phyloP scores from a whole-genome alignment of 345 rosid genomes.

The Eucalyptus sp. region DNA sequence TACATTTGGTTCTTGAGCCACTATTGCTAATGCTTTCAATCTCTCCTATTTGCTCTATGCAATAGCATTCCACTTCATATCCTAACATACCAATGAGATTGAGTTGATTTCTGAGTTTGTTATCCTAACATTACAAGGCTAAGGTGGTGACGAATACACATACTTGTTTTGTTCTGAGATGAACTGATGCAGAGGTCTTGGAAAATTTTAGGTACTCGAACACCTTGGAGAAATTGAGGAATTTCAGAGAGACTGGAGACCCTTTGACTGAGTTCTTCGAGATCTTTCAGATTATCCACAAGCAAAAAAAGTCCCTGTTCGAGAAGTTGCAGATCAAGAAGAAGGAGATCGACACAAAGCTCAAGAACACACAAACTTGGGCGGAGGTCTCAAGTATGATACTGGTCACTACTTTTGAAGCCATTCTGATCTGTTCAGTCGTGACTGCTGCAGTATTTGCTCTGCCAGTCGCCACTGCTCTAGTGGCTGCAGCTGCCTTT shows the following conservation, averaged over 20 bases:
- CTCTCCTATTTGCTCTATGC: neutral
- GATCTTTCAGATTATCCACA: neutral
- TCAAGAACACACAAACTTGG: neutral
- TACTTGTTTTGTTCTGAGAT: neutral
- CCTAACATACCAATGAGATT: neutral
- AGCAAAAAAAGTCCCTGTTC: neutral
- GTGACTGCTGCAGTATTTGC: neutral
- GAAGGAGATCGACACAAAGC: neutral
- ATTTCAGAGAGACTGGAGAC: neutral
- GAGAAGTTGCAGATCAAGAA: neutral
- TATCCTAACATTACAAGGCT: neutral
- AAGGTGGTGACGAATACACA: neutral
- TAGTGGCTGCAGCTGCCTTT: neutral
- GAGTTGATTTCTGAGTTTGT: neutral
- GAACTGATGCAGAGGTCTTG: neutral
- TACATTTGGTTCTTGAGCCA: neutral
- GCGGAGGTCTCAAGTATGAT: neutral
- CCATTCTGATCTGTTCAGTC: neutral
- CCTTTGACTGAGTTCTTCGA: neutral
- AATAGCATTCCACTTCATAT: neutral
- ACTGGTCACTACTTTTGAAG: neutral
- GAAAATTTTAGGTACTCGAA: neutral
- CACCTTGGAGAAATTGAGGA: neutral
- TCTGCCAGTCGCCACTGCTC: neutral
- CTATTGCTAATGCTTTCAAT: neutral